These are phyloP conservation scores for Coemansia javaensis DNA, from an alignment of 192 early-diverging fungal genomes.

Conservation along the genomic window DNA sequence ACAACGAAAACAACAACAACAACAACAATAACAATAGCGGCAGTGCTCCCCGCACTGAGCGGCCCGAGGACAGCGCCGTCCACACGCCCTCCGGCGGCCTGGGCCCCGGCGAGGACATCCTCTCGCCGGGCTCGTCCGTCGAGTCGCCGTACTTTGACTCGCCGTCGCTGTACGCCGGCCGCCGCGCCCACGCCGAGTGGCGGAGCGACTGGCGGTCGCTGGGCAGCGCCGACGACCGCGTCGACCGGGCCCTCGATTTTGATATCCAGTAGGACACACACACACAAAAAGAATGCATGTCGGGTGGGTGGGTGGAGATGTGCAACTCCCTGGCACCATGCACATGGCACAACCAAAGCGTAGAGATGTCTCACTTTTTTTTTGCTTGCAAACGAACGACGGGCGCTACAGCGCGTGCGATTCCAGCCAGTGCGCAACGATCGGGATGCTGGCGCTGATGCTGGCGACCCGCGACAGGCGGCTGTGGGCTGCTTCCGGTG, in stretches of 20 bases:
- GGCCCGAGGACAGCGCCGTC: neutral
- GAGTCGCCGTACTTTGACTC: slow-evolving; percentile 44
- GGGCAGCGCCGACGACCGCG: slow-evolving; percentile 39
- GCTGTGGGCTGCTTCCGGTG: slow-evolving; percentile 3
- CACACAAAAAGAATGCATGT: too few relatives aligned
- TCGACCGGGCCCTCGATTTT: slow-evolving; percentile 45
- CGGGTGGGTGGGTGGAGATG: neutral
- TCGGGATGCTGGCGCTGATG: slow-evolving; percentile 34
- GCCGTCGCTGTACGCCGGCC: slow-evolving; percentile 31
- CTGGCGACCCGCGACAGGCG: slow-evolving; percentile 19
- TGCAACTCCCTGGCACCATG: neutral
- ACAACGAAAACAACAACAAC: slow-evolving; percentile 6
- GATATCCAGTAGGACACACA: slow-evolving; percentile 15
- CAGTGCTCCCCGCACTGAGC: too few relatives aligned
- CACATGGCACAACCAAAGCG: neutral
- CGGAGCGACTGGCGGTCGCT: slow-evolving; percentile 38
- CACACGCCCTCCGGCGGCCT: slow-evolving; percentile 13
- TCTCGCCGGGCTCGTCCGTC: slow-evolving; percentile 14
- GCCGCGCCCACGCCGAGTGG: slow-evolving; percentile 25
- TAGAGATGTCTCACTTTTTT: neutral
- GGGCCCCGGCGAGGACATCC: neutral
- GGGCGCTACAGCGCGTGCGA: slow-evolving; percentile 4
- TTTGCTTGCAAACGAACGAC: neutral
- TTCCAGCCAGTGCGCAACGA: slow-evolving; percentile 21
- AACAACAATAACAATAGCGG: too few relatives aligned